Percentiles rank a stretch among this genome's conserved stretches.
phyloP scores from a whole-genome alignment of 2,329 filamentous ascomycete genomes.

The Nemania bipapillata region DNA sequence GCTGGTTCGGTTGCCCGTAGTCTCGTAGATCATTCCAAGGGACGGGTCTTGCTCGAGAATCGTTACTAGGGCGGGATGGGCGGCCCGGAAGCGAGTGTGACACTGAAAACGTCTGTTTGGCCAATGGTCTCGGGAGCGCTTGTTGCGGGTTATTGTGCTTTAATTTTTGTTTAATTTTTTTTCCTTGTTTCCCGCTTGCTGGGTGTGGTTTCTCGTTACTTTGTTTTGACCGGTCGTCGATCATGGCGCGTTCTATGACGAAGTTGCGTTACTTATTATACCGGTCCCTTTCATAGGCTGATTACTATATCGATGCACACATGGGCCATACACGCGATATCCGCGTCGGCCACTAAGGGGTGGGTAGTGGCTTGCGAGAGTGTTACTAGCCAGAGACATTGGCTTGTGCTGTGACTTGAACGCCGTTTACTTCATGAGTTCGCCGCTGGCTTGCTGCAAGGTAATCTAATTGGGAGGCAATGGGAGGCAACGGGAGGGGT shows the following conservation, averaged over 20 bases:
- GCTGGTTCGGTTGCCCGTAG: constrained; percentile 27
- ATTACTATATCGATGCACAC: constrained; percentile 15
- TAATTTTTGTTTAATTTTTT: too few relatives aligned
- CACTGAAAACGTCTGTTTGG: constrained; percentile 32
- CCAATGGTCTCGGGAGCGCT: constrained; percentile 34
- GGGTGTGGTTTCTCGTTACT: background rate
- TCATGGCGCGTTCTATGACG: constrained; percentile 17
- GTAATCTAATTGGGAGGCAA: too few relatives aligned
- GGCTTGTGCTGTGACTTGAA: constrained; percentile 23
- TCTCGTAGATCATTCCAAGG: constrained; percentile 32
- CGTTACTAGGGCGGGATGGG: constrained; percentile 33
- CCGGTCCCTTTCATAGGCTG: constrained; percentile 8
- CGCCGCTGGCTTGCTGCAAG: constrained; percentile 31
- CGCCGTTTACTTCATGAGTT: constrained; percentile 17
- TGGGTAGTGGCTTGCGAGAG: background rate
- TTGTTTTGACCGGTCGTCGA: constrained; percentile 6
- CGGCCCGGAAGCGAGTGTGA: constrained; percentile 41
- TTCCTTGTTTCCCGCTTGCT: constrained; percentile 31
- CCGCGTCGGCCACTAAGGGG: constrained; percentile 14
- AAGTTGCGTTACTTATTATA: background rate
- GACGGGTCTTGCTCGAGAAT: constrained; percentile 27
- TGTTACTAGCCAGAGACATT: constrained; percentile 21
- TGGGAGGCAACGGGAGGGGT: constrained; percentile 22
- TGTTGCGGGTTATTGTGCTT: constrained; percentile 33
- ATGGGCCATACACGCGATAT: constrained; percentile 21